Evolutionary conservation across 176 grass and related monocot species (phyloP).

Genomic region (Oryza officinalis): DNA sequence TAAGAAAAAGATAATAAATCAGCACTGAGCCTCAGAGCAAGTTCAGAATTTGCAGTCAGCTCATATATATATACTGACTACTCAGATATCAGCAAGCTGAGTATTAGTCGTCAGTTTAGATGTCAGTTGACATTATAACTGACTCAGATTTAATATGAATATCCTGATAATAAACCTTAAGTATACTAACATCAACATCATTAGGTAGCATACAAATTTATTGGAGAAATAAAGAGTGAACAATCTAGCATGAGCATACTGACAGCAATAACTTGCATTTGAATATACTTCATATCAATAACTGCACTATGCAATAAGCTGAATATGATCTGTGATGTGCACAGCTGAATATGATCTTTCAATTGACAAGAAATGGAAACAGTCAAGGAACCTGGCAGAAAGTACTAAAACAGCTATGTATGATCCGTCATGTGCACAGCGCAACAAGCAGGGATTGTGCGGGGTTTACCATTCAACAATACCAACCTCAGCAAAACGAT

Average conservation of each 20-base stretch:
- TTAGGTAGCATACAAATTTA: background rate
- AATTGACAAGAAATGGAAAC: background rate
- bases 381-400: background rate
- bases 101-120: background rate
- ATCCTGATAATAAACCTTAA: no score
- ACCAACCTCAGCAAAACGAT: background rate
- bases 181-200: background rate
- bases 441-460: background rate
- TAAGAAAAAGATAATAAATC: background rate
- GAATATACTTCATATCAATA: background rate
- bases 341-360: background rate
- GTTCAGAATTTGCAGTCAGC: no score
- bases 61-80: no score
- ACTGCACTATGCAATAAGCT: background rate
- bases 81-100: background rate
- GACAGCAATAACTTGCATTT: background rate
- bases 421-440: background rate
- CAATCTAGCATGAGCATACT: background rate
- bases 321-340: no score
- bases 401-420: background rate
- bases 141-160: background rate
- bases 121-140: background rate
- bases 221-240: background rate
- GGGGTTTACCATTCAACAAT: background rate
- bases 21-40: background rate